phyloP scores from a whole-genome alignment of 345 rosid genomes.

The Cardamine occulta region DNA sequence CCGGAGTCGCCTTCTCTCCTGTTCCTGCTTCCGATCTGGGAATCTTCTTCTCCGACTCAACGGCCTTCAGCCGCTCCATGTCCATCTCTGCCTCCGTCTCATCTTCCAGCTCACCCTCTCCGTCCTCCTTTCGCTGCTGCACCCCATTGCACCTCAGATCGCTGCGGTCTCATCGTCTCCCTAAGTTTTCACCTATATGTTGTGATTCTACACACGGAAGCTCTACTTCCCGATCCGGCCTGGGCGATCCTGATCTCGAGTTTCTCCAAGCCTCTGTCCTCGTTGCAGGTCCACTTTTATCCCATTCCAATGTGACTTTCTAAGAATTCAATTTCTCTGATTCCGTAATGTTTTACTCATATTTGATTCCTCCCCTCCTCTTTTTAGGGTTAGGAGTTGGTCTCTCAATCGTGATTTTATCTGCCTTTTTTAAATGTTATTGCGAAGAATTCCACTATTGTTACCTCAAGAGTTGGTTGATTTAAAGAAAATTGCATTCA shows the following conservation, averaged over 20 bases:
- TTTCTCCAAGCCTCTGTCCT: conserved; percentile 82
- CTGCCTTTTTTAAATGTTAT: neutral
- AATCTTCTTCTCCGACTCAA: conserved; percentile 29
- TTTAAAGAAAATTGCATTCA: neutral
- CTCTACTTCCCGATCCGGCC: conserved; percentile 52
- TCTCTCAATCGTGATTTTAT: neutral
- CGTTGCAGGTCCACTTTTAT: conserved; percentile 57
- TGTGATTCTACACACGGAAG: conserved; percentile 54
- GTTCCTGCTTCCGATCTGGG: conserved; percentile 38
- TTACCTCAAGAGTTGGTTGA: neutral
- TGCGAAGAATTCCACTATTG: neutral
- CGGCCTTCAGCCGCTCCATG: conserved; percentile 28
- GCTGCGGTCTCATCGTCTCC: conserved; percentile 33
- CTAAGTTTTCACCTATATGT: conserved; percentile 44
- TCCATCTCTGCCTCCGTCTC: conserved; percentile 25
- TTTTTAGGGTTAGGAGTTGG: neutral
- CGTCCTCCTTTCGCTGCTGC: conserved; percentile 34
- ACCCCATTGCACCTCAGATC: conserved; percentile 41
- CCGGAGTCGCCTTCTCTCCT: conserved; percentile 46
- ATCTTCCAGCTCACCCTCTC: conserved; percentile 19
- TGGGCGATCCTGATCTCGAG: conserved; percentile 48
- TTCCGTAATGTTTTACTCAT: neutral
- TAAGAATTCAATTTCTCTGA: neutral
- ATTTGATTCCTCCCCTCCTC: neutral
- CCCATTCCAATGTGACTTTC: neutral